Conservation (phyloP, 352 stramenopile genomes). For the Paralagenidium karlingii region DNA sequence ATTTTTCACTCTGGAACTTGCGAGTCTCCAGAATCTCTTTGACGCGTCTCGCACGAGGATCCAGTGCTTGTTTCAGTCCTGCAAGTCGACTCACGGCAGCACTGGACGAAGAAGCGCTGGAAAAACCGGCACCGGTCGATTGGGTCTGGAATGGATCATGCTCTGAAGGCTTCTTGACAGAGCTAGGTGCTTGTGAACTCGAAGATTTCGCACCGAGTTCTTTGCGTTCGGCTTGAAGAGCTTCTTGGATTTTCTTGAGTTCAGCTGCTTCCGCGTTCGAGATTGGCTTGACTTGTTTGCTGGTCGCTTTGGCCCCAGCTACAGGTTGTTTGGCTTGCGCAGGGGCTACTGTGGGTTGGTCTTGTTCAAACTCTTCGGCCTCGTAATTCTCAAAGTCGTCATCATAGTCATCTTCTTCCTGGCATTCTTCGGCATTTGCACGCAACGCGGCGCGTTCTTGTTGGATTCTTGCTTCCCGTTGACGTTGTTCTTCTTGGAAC, state of each 20-base stretch:
- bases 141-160: background rate
- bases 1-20: constrained; percentile 58
- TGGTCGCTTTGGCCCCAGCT: constrained; percentile 5
- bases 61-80: constrained; percentile 51
- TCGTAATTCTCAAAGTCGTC: constrained; percentile 55
- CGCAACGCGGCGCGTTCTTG: constrained; percentile 41
- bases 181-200: constrained; percentile 4
- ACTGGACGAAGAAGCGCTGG: constrained; percentile 33
- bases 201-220: constrained; percentile 17
- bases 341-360: constrained; percentile 1
- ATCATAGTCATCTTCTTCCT: constrained; percentile 57
- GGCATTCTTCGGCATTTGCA: constrained; percentile 56
- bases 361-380: constrained; percentile 15
- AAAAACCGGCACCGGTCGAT: constrained; percentile 7
- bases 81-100: constrained; percentile 10
- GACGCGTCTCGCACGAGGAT: constrained; percentile 39
- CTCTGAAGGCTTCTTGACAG: background rate
- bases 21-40: constrained; percentile 48
- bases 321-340: constrained; percentile 6
- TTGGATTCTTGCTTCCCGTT: constrained; percentile 30
- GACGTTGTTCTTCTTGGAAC: constrained; percentile 23
- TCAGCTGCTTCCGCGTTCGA: constrained; percentile 12
- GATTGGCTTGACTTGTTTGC: constrained; percentile 5
- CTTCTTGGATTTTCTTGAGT: constrained; percentile 48
- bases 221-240: constrained; percentile 47